phyloP scores from a whole-genome alignment of 2,329 filamentous ascomycete species.

The Aspergillus ibericus region DNA sequence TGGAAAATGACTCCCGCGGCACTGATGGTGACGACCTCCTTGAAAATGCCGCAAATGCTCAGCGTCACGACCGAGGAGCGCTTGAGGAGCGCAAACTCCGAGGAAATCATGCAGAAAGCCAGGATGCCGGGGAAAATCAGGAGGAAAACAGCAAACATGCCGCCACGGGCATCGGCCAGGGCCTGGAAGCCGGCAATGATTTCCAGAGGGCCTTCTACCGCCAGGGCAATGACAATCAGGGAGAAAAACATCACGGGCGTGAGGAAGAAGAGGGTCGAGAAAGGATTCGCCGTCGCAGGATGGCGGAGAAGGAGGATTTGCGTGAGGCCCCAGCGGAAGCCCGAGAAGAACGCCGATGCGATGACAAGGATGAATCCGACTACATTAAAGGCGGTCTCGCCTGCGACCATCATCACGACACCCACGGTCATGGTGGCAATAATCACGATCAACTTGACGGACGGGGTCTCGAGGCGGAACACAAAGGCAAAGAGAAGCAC shows the following conservation, averaged over 20 bases:
- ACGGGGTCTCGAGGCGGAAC: constrained; percentile 86
- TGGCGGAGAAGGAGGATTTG: constrained; percentile 93
- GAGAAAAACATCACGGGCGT: constrained; percentile 93
- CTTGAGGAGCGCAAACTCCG: constrained; percentile 92
- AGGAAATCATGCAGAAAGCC: constrained; percentile 94
- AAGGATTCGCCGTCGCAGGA: constrained; percentile 92
- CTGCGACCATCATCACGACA: constrained; percentile 97
- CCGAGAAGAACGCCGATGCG: constrained; percentile 88
- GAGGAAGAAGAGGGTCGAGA: constrained; percentile 96
- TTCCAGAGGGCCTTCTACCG: constrained; percentile 74
- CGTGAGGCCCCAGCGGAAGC: constrained; percentile 97
- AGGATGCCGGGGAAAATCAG: constrained; percentile 86
- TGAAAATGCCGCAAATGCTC: constrained; percentile 97
- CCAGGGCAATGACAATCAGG: constrained; percentile 75
- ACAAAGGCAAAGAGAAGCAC: constrained; percentile 93
- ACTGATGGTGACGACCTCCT: constrained; percentile 94
- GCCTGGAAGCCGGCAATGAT: constrained; percentile 65
- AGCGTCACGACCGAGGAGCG: constrained; percentile 94
- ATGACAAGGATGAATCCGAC: constrained; percentile 92
- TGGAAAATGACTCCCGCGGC: constrained; percentile 86
- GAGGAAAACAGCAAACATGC: constrained; percentile 65
- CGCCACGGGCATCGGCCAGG: constrained; percentile 68
- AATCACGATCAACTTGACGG: constrained; percentile 79
- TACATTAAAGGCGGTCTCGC: constrained; percentile 84
- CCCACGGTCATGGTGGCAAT: constrained; percentile 90